Percentiles rank a stretch among this genome's conserved stretches.
Conservation (phyloP, 2,329 filamentous ascomycete genomes). For the Aspergillus sp. region DNA sequence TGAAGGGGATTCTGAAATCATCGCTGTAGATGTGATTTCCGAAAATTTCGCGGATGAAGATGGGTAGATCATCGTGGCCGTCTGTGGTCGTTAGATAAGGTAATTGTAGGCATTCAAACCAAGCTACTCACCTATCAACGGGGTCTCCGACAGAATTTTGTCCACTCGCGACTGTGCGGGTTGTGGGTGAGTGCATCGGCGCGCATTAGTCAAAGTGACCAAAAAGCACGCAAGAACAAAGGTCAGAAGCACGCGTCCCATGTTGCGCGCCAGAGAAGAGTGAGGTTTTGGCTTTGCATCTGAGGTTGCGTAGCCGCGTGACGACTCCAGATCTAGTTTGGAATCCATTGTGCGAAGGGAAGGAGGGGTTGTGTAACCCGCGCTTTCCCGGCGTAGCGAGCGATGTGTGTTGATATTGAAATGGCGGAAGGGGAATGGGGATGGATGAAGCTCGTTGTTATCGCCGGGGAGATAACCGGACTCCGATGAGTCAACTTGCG, state of each 20-base stretch:
- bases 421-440: neutral
- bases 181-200: conserved; percentile 5
- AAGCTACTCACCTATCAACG: conserved; percentile 48
- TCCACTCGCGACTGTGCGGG: conserved; percentile 45
- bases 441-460: neutral
- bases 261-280: conserved; percentile 1
- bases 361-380: neutral
- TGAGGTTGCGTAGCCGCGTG: neutral
- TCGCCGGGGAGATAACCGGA: neutral
- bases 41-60: conserved; percentile 66
- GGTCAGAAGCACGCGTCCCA: conserved; percentile 2
- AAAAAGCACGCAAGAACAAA: conserved; percentile 13
- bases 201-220: conserved; percentile 6
- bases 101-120: too few relatives aligned
- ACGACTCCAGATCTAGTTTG: conserved; percentile 2
- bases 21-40: conserved; percentile 76
- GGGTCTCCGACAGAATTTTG: conserved; percentile 49
- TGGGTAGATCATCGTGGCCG: conserved; percentile 85
- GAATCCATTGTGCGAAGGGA: neutral
- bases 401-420: neutral
- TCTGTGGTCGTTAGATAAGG: conserved; percentile 53
- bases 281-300: neutral
- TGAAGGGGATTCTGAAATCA: conserved; percentile 58
- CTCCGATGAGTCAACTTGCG: neutral
- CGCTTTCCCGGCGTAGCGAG: neutral